phyloP scores from a whole-genome alignment of 1,284 basidiomycete species.

The Ceratobasidium sp. region DNA sequence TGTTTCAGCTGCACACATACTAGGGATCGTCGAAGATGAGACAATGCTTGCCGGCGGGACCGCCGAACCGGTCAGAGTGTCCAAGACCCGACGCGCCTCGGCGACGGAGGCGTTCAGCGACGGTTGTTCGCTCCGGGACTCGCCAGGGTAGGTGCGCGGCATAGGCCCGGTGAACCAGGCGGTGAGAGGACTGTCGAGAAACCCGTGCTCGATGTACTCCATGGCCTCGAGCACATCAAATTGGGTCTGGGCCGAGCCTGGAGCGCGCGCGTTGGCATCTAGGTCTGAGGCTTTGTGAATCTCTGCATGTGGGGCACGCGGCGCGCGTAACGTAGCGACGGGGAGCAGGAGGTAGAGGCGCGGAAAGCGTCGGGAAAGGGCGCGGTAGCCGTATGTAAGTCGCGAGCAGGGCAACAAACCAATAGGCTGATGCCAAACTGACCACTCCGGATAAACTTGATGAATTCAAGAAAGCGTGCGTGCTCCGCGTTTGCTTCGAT shows the following conservation, averaged over 20 bases:
- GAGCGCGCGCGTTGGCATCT: conserved; percentile 50
- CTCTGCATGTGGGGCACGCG: conserved; percentile 48
- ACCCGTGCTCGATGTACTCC: conserved; percentile 76
- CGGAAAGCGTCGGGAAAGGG: conserved; percentile 15
- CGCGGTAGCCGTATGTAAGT: conserved; percentile 25
- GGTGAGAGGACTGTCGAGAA: conserved; percentile 74
- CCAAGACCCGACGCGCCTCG: conserved; percentile 61
- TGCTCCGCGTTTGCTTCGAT: conserved; percentile 71
- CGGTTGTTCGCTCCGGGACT: conserved; percentile 61
- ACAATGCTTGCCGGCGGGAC: conserved; percentile 31
- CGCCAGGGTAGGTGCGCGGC: conserved; percentile 66
- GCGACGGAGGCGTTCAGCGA: conserved; percentile 59
- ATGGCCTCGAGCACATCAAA: conserved; percentile 83
- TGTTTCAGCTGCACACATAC: conserved; percentile 32
- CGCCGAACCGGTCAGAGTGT: background rate
- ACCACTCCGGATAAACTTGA: conserved; percentile 81
- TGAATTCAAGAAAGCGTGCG: conserved; percentile 76
- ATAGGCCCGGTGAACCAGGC: conserved; percentile 76
- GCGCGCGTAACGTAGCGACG: conserved; percentile 25
- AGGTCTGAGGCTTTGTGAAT: conserved; percentile 50
- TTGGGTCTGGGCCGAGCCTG: conserved; percentile 53
- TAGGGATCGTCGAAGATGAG: conserved; percentile 32
- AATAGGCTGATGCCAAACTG: conserved; percentile 47
- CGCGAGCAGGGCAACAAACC: conserved; percentile 12
- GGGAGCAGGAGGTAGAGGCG: conserved; percentile 7